phyloP scores from a whole-genome alignment of 768 basidiomycete genomes.

The Russula griseocarnosa region DNA sequence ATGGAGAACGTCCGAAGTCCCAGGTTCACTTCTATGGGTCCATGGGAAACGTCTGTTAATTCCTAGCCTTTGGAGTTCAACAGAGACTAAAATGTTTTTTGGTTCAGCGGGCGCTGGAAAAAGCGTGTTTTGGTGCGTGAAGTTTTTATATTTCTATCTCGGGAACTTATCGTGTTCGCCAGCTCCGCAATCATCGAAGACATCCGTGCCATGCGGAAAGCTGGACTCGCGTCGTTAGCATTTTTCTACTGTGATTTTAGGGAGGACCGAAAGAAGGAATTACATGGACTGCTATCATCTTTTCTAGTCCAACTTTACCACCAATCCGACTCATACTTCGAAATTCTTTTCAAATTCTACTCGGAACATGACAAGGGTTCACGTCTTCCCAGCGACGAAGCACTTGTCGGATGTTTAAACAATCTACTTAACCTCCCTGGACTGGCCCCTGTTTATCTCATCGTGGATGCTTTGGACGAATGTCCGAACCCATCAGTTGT shows the following conservation, averaged over 20 bases:
- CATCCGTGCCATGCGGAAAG: background rate
- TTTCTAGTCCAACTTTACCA: background rate
- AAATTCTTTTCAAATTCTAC: background rate
- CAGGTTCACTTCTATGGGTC: background rate
- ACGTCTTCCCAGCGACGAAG: background rate
- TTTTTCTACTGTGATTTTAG: background rate
- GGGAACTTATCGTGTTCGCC: background rate
- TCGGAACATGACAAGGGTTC: background rate
- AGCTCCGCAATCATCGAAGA: background rate
- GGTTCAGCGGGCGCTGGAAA: background rate
- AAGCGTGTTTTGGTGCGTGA: background rate
- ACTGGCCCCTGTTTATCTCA: background rate
- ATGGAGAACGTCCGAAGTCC: background rate
- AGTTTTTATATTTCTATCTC: background rate
- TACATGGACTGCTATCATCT: background rate
- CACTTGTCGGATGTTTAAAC: background rate
- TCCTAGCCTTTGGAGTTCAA: background rate
- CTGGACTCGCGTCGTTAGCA: background rate
- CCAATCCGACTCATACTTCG: background rate
- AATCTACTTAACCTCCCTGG: background rate
- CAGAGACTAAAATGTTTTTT: background rate
- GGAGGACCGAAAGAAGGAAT: background rate
- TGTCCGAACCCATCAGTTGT: background rate
- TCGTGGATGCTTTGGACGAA: background rate
- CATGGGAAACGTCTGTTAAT: background rate